A percentile compares a stretch with the other conserved stretches of the same genome.
Conservation (phyloP, 192 early-diverging fungal genomes). For the Entomortierella chlamydospora region DNA sequence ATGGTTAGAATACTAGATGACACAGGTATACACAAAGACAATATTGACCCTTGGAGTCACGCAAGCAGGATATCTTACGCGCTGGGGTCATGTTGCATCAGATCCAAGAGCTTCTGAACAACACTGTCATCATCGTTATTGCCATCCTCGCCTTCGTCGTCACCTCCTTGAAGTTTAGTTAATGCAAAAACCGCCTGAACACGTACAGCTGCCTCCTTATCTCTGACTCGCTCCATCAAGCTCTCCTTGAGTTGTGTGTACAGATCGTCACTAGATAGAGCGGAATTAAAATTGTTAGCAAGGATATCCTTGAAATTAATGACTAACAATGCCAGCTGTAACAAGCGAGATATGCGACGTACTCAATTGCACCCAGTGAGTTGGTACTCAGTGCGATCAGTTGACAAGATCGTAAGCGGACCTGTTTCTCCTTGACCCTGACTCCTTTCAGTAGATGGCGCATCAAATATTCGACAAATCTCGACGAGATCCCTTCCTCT, state of each 20-base stretch:
- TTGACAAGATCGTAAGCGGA: conserved; percentile 82
- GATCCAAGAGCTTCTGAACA: conserved; percentile 68
- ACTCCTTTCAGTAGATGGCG: conserved; percentile 79
- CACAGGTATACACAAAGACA: background rate
- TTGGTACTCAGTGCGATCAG: conserved; percentile 79
- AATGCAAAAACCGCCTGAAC: conserved; percentile 83
- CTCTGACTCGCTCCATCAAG: conserved; percentile 77
- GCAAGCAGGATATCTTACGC: conserved; percentile 60
- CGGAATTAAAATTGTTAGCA: background rate
- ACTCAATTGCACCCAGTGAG: conserved; percentile 83
- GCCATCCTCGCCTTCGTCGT: conserved; percentile 58
- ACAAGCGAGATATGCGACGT: conserved; percentile 15
- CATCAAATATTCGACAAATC: conserved; percentile 80
- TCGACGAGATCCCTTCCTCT: conserved; percentile 66
- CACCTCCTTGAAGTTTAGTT: conserved; percentile 78
- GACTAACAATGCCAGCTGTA: too few relatives aligned
- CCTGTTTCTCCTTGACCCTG: conserved; percentile 81
- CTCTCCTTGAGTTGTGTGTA: conserved; percentile 75
- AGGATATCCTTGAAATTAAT: too few relatives aligned
- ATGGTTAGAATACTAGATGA: background rate
- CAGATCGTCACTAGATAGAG: conserved; percentile 71
- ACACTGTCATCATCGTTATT: conserved; percentile 68
- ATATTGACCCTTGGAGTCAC: background rate
- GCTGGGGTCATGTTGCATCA: conserved; percentile 81
- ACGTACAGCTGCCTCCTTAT: conserved; percentile 85